A percentile compares a stretch with the other conserved stretches of the same genome.
These are phyloP conservation scores for Podosphaera xanthii DNA, from an alignment of 2,329 filamentous ascomycete genomes.

Conservation along the genomic window DNA sequence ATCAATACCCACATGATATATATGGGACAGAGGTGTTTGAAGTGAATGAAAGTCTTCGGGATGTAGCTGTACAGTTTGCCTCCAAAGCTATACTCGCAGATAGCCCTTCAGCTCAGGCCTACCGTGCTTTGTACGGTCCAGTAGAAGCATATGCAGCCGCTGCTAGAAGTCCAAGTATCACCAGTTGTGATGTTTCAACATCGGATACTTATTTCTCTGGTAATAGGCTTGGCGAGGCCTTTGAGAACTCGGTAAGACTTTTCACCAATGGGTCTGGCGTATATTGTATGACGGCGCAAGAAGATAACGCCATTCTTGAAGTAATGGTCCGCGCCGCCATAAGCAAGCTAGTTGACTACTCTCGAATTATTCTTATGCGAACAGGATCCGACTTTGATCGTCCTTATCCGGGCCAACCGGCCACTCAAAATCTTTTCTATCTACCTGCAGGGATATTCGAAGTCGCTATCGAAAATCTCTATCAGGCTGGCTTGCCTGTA, in stretches of 20 bases:
- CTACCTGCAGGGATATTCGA: constrained; percentile 38
- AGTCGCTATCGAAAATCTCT: constrained; percentile 43
- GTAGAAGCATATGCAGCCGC: constrained; percentile 21
- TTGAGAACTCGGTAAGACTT: constrained; percentile 38
- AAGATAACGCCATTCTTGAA: constrained; percentile 48
- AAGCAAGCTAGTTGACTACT: constrained; percentile 37
- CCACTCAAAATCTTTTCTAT: constrained; percentile 35
- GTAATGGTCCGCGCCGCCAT: constrained; percentile 36
- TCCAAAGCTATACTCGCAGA: constrained; percentile 29
- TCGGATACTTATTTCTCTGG: constrained; percentile 53
- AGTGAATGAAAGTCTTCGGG: constrained; percentile 33
- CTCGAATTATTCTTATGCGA: constrained; percentile 43
- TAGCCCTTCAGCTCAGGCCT: constrained; percentile 23
- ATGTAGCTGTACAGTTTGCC: constrained; percentile 28
- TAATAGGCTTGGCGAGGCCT: constrained; percentile 32
- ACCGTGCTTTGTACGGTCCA: constrained; percentile 30
- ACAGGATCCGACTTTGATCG: constrained; percentile 52
- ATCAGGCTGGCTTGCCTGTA: constrained; percentile 39
- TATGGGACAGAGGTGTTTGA: constrained; percentile 53
- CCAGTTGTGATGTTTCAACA: constrained; percentile 44
- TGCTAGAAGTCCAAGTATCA: constrained; percentile 27
- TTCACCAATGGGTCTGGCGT: constrained; percentile 44
- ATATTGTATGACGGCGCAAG: constrained; percentile 51
- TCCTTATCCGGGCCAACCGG: constrained; percentile 32
- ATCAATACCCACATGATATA: constrained; percentile 31